These are phyloP conservation scores for Radiomyces spectabilis DNA, from an alignment of 192 early-diverging fungal genomes.

Conservation along the genomic window DNA sequence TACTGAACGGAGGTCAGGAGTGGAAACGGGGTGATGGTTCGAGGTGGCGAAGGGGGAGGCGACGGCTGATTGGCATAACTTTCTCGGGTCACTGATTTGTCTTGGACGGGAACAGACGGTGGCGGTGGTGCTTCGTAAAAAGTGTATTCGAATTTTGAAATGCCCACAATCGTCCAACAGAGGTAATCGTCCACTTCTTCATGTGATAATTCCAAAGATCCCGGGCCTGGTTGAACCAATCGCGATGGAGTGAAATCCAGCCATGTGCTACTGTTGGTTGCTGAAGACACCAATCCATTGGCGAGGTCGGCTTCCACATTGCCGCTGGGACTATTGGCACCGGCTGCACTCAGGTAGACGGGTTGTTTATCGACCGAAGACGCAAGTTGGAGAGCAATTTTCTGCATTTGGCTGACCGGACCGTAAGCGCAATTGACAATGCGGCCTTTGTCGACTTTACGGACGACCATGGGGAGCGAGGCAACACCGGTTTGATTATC, in stretches of 20 bases:
- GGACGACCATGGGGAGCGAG: constrained; percentile 67
- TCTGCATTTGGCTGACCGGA: constrained; percentile 84
- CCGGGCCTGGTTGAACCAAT: neutral
- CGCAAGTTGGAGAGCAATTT: constrained; percentile 55
- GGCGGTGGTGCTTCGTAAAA: neutral
- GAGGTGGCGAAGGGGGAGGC: constrained; percentile 2
- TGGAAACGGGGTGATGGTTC: constrained; percentile 15
- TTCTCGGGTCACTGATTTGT: too few species aligned
- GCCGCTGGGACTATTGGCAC: neutral
- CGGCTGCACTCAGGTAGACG: constrained; percentile 25
- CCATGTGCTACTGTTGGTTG: constrained; percentile 3
- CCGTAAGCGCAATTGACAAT: constrained; percentile 58
- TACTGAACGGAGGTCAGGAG: constrained; percentile 28
- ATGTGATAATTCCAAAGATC: neutral
- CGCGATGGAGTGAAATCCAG: neutral
- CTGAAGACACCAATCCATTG: neutral
- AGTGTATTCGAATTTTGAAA: constrained; percentile 41
- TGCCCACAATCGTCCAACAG: constrained; percentile 80
- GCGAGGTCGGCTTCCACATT: neutral
- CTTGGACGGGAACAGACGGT: too few species aligned
- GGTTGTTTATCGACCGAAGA: constrained; percentile 15
- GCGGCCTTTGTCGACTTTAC: constrained; percentile 74
- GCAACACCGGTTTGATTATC: constrained; percentile 57
- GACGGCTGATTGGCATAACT: too few species aligned
- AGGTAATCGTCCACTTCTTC: constrained; percentile 63